Evolutionary conservation across 805 yeast genomes (phyloP), one percentile per base, ranked within the genome.

Genomic region (Candida quercuum): DNA sequence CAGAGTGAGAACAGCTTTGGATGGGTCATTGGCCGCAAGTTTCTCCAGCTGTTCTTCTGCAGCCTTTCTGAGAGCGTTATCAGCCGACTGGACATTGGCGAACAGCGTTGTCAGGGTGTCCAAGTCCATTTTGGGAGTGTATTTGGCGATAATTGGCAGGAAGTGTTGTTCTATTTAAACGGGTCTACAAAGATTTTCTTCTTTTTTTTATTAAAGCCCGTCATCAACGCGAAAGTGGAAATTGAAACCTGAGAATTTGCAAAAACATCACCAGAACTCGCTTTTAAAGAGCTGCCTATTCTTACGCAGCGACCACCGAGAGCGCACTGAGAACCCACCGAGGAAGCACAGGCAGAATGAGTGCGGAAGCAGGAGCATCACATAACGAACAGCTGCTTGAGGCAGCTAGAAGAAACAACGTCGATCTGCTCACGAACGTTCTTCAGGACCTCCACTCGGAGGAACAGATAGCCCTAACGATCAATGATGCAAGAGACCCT

Each of bases 371-470:
- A 45, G 96, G 96, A 29, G 97, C 97, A 6, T 69, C 84, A 7
- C 71, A 71, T 40, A 62, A 72, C 16, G 91, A 91, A 58, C 96
- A 86, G 63, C 61, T 91, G 33, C 67, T 93, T 30, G 97, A 91
- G 48, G 80, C 91, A 3, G 80, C 94, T 8, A 78, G 98, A 56
- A 71, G 96, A 60, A 85, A 91, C 67, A 93, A 91, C 58, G 72
- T 77, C 3, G 95, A 86, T 43, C 71, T 91, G 35, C 62, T 88
- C 32, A 67, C 72, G 23, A 64, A 74, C 15, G 71, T 88, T 36
- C 61, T 81, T 17, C 71, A 63, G 19, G 32, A 35, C 8, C 59
- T 64, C 37, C 56, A 58, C 35, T 34, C 50, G 5, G 38, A 48
- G 4, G 49, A 40, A 11, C 57, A 56, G 36, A 53, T 70, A 12